A percentile compares a stretch with the other conserved stretches of the same genome.
Evolutionary conservation across 495 filamentous ascomycete genomes (phyloP).

Genomic region (Penicillium robsamsonii): DNA sequence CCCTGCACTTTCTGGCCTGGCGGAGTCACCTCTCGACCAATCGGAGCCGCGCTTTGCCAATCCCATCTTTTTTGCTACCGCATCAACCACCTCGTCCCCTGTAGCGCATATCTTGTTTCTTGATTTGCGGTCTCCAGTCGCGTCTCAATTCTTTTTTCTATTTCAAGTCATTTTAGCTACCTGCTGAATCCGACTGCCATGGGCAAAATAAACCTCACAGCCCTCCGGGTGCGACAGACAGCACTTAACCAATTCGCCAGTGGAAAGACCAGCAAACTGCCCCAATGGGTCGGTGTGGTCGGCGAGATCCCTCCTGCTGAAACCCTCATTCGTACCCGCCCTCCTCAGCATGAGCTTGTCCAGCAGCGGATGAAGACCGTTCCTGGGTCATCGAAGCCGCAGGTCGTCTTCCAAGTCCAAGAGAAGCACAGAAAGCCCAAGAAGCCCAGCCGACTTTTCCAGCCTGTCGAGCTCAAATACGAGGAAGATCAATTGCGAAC

Average conservation of each 20-base stretch:
- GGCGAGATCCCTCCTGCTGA: conserved; percentile 76
- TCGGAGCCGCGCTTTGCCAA: conserved; percentile 40
- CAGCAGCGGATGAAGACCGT: conserved; percentile 46
- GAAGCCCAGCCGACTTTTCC: conserved; percentile 73
- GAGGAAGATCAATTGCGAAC: conserved; percentile 80
- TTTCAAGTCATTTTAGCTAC: neutral
- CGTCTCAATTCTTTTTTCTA: neutral
- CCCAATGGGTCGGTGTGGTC: conserved; percentile 76
- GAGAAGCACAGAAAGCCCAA: conserved; percentile 47
- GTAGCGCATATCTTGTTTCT: conserved; percentile 1
- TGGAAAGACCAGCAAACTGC: conserved; percentile 48
- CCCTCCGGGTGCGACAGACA: conserved; percentile 69
- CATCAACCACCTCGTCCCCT: conserved; percentile 18
- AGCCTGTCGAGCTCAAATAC: conserved; percentile 73
- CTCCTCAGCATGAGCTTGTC: conserved; percentile 62
- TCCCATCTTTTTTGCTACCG: conserved; percentile 41
- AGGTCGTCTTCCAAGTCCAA: conserved; percentile 40
- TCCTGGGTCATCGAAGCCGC: conserved; percentile 31
- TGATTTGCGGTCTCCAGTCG: conserved; percentile 2
- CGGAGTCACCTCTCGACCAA: conserved; percentile 40
- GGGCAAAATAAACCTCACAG: conserved; percentile 70
- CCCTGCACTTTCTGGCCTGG: conserved; percentile 36
- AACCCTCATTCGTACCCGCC: conserved; percentile 65
- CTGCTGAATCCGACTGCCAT: conserved; percentile 35
- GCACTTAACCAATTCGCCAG: conserved; percentile 57